These are phyloP conservation scores for Pseudocercospora vitis DNA, from an alignment of 2,329 filamentous ascomycete genomes.

Conservation along the genomic window DNA sequence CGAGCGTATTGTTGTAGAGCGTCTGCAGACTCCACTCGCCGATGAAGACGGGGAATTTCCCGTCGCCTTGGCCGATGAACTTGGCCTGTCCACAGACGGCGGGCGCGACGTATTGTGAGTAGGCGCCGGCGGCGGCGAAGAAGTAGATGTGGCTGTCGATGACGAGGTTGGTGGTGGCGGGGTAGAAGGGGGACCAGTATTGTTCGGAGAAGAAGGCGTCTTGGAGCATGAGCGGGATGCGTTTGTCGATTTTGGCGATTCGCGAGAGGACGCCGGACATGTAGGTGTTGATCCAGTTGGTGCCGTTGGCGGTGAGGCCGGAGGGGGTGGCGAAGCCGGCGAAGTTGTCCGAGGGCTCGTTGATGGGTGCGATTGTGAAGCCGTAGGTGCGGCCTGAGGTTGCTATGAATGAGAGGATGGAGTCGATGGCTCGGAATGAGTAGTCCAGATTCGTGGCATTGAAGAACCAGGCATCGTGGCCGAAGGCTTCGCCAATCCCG, in stretches of 20 bases:
- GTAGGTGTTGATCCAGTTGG: conserved; percentile 39
- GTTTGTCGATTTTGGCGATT: conserved; percentile 30
- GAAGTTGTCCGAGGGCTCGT: conserved; percentile 42
- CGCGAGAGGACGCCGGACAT: conserved; percentile 34
- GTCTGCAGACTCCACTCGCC: conserved; percentile 42
- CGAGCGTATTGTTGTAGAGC: conserved; percentile 37
- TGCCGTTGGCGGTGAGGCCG: conserved; percentile 34
- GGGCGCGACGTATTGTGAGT: conserved; percentile 32
- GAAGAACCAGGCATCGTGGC: conserved; percentile 40
- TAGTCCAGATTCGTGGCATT: conserved; percentile 40
- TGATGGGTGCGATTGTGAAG: conserved; percentile 42
- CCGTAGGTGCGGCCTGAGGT: conserved; percentile 32
- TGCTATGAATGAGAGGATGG: conserved; percentile 38
- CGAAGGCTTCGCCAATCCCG: conserved; percentile 32
- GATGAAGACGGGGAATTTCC: conserved; percentile 39
- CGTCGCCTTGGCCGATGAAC: conserved; percentile 19
- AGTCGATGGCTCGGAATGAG: conserved; percentile 37
- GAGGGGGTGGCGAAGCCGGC: conserved; percentile 37
- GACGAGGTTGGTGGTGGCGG: conserved; percentile 33
- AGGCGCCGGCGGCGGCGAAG: conserved; percentile 32
- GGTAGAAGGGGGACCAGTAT: conserved; percentile 35
- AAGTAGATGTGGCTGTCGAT: conserved; percentile 38
- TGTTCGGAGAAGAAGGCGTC: conserved; percentile 32
- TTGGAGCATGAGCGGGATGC: conserved; percentile 40
- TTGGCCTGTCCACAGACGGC: conserved; percentile 33